Conservation (phyloP, 1,284 basidiomycete genomes). For the Ceratobasidium sp. region DNA sequence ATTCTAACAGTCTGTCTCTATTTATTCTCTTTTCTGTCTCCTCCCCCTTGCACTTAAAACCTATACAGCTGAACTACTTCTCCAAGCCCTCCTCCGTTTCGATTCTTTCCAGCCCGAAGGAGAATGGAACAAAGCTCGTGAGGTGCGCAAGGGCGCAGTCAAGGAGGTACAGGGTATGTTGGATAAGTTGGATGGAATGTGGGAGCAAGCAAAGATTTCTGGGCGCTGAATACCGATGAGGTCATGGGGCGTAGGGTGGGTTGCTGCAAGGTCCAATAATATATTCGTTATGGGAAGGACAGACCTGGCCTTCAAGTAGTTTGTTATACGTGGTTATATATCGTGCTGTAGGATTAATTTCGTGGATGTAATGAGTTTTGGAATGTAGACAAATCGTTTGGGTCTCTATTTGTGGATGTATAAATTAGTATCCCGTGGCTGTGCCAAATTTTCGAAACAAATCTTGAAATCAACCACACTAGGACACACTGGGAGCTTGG, state of each 20-base stretch:
- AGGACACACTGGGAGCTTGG: background rate
- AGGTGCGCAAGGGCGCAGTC: slow-evolving; percentile 80
- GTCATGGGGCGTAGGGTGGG: background rate
- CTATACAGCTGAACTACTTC: slow-evolving; percentile 74
- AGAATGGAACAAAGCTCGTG: slow-evolving; percentile 78
- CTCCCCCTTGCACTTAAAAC: slow-evolving; percentile 46
- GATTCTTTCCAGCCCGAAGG: slow-evolving; percentile 78
- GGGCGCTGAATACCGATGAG: slow-evolving; percentile 19
- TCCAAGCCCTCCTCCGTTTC: slow-evolving; percentile 81
- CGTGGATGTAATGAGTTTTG: background rate
- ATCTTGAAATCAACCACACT: slow-evolving; percentile 1
- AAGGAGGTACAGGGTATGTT: slow-evolving; percentile 71
- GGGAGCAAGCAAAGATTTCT: slow-evolving; percentile 55
- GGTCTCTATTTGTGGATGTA: background rate
- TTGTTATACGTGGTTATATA: slow-evolving; percentile 26
- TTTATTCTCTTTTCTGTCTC: slow-evolving; percentile 31
- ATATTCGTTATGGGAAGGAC: background rate
- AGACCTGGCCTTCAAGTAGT: background rate
- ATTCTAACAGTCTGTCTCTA: slow-evolving; percentile 45
- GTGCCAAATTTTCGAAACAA: slow-evolving; percentile 43
- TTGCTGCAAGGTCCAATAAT: background rate
- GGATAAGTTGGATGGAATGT: slow-evolving; percentile 68
- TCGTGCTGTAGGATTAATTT: slow-evolving; percentile 31
- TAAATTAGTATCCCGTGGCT: slow-evolving; percentile 38
- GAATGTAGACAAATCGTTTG: background rate